Evolutionary conservation across 768 basidiomycete genomes (phyloP), one percentile per base, ranked within the genome.

Genomic region (Tylopilus rubrobrunneus): DNA sequence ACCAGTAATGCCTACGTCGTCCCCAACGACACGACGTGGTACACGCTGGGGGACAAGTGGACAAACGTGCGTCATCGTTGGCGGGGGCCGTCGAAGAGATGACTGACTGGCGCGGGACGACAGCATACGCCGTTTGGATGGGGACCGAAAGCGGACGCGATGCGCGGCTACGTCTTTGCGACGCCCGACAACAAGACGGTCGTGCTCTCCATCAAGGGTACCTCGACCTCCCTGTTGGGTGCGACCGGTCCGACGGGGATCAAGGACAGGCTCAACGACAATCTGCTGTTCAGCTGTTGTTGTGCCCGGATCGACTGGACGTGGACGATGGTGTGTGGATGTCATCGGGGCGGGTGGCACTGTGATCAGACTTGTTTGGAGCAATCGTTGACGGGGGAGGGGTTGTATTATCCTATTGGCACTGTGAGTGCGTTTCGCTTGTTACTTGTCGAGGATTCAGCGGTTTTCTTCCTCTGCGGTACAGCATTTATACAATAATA

Each of bases 251-350:
- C 86, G 14, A 98, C 96, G n/a, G 78, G 78, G 3, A 85, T 83
- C 74, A 96, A 93, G 65, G 96, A 98, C 75, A 95, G 89, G 71
- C 67, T 89, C 50, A 98, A 98, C 73, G 94, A 98, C 67, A 98
- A 95, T 60, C 69, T 97, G 7, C 71, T 98, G 53, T 96, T 96
- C 69, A 88, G 86, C 57, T 98, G 96, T 66, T 98, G 96, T 71
- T 98, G 96, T 69, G 96, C 96, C 0, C 75, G 83, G 17, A 80
- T 97, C 28, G 92, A 91, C 64, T 96, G 91, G 85, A 83, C 89
- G 17, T 98, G 96, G 96, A 84, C 87, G 44, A 82, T 91, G 0
- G 95, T 98, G 19, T 98, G 96, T 70, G 89, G 84, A 52, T 98
- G 96, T 68, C 87, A 88, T 70, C 76, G 80, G 49, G 80, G 85